Evolutionary conservation across 371 early-diverging fungal species (phyloP), one percentile per base, ranked within the genome.

Genomic region (Saksenaea vasiformis): DNA sequence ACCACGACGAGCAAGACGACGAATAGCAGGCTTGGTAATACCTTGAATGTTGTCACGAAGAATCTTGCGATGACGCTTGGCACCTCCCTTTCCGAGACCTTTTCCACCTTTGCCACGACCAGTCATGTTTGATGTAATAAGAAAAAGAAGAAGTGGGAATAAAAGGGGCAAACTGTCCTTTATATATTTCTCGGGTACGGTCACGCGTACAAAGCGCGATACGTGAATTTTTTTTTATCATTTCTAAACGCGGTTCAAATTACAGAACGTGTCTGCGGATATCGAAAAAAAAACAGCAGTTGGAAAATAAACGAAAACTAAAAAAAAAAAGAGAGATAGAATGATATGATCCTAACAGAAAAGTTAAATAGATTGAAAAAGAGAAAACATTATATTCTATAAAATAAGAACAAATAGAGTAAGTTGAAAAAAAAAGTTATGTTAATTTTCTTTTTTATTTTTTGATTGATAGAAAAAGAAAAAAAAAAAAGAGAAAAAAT

Each of bases 1-100:
- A 78, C 99, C 99, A 94, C 99, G 97, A 80, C 99, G 95, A 58
- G 99, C 99, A 65, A 99, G 97, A 92, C 99, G 96, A 85, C 99
- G 98, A 78, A 99, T 98, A 73, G 99, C 99, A 65, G 99, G 99
- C 91, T 99, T 99, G 76, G 98, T 97, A 76, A 99, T 99, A 76
- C 98, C 98, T 87, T 93, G 91, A 80, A 97, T 97, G 93, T 95
- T 96, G 82, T 96, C 98, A 75, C 97, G 93, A 71, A 98, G 90
- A 87, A 98, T 96, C 92, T 97, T 98, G 87, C 99, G 93, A 85
- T 99, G 99, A 80, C 99, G 97, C 90, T 98, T 97, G 77, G 97
- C 97, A 66, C 95, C 94, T 70, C 95, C 95, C 85, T 95, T 96
- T 90, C 96, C 96, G 69, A 95, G 87, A 79, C 97, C 97, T 87